Percentiles rank a stretch among this genome's conserved stretches.
phyloP scores from a whole-genome alignment of 1,139 yeast genomes.

The Hemisphaericaspora xylofermentans region DNA sequence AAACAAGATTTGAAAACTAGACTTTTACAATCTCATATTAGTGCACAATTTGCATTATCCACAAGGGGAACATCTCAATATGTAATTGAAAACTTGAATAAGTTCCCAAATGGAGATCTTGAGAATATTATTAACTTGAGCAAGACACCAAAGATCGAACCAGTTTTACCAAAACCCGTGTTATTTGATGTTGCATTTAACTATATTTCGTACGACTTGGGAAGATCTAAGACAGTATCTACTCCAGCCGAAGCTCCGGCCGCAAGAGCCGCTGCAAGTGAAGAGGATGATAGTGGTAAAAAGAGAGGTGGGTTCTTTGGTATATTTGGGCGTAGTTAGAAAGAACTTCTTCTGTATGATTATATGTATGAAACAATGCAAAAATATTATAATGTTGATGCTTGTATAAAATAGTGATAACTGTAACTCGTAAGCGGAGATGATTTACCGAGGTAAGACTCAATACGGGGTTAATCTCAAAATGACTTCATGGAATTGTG shows the following conservation, averaged over 20 bases:
- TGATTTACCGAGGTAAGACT: too few relatives aligned
- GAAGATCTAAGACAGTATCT: constrained; percentile 2
- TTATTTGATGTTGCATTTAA: constrained; percentile 87
- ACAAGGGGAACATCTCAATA: constrained; percentile 11
- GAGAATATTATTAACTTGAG: constrained; percentile 49
- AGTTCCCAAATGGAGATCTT: constrained; percentile 41
- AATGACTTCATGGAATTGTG: too few relatives aligned
- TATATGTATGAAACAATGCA: background rate
- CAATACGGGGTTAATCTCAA: too few relatives aligned
- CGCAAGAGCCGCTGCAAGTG: background rate
- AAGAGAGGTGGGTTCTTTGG: constrained; percentile 42
- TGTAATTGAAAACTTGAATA: constrained; percentile 51
- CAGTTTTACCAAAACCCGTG: constrained; percentile 81
- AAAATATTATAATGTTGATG: too few relatives aligned
- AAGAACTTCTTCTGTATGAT: background rate
- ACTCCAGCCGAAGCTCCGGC: constrained; percentile 3
- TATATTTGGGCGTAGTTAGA: constrained; percentile 34
- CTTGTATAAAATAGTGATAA: too few relatives aligned
- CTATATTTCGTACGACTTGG: constrained; percentile 53
- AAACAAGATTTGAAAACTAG: constrained; percentile 25
- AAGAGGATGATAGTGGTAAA: constrained; percentile 22
- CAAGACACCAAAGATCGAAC: constrained; percentile 39
- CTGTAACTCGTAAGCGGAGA: too few relatives aligned
- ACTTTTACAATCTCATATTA: constrained; percentile 45
- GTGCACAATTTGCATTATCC: constrained; percentile 46